Evolutionary conservation across 2,329 filamentous ascomycete species (phyloP).

Genomic region (Elsinoe arachidis): DNA sequence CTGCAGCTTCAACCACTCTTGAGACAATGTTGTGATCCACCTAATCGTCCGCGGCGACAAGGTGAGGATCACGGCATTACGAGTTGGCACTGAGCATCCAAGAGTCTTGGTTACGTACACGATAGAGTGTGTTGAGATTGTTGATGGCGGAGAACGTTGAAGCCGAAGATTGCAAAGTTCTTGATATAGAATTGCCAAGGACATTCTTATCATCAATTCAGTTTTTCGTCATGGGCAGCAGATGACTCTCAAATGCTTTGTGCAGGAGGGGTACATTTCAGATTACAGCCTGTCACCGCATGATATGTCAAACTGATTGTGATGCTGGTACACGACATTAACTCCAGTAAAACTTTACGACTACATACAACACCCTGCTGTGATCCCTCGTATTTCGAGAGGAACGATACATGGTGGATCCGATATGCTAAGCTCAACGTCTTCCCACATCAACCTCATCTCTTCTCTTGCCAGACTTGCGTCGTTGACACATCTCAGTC

Average conservation of each 20-base stretch:
- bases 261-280: too few relatives aligned
- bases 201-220: too few relatives aligned
- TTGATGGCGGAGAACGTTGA: background rate
- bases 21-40: too few relatives aligned
- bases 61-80: background rate
- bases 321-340: conserved; percentile 7
- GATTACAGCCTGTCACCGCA: too few relatives aligned
- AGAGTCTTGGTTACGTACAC: background rate
- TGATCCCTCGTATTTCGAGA: background rate
- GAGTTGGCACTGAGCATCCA: background rate
- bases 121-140: background rate
- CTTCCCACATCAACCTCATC: background rate
- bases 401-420: background rate
- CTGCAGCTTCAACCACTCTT: too few relatives aligned
- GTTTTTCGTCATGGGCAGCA: background rate
- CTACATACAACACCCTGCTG: conserved; percentile 6
- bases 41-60: too few relatives aligned
- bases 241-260: background rate
- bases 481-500: conserved; percentile 1
- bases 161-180: background rate
- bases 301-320: background rate
- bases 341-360: conserved; percentile 9
- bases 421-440: background rate
- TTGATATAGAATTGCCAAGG: too few relatives aligned
- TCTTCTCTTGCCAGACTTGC: background rate